Evolutionary conservation across 2,329 filamentous ascomycete species (phyloP), one percentile per base, ranked within the genome.

Genomic region (Alternaria sp.): DNA sequence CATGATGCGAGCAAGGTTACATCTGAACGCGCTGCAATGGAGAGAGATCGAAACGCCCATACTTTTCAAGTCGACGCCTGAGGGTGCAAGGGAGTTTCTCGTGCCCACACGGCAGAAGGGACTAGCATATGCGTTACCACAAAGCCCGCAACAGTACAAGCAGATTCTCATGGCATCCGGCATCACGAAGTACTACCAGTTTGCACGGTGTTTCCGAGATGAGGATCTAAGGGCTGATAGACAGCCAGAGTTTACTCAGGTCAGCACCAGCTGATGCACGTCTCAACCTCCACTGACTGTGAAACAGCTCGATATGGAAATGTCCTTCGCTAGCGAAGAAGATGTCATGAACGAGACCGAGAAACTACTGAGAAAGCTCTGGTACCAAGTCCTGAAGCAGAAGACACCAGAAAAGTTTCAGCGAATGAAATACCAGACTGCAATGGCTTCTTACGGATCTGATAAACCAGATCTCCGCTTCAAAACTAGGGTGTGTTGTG

Each of bases 141-240:
- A 99, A 76, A 98, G 94, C 65, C 95, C 95, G 0, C 95, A 99
- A 76, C 95, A 99, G 77, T 99, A 98, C 75, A 99, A 99, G 80
- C 95, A 99, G 80, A 91, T 97, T 2, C 84, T 99, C 40, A 98
- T 99, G 93, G 91, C 93, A 0, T 90, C 91, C 60, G 94, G 94
- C 0, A 85, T 97, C 10, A 80, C 84, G 1, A 86, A 85, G 39
- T 99, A 99, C 75, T 96, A 90, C 77, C 95, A 99, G 71, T 92
- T 97, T 79, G 96, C 95, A 2, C 89, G 88, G 63, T 99, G 95
- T 73, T 99, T 97, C 78, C 88, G 95, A 13, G 96, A 99, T 72
- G 95, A 99, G 74, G 96, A 98, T 76, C 82, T 95, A 34, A 86
- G 95, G 21, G 91, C 94, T 1, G 96, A 99, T 76, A 85, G 95